Evolutionary conservation across 2,329 filamentous ascomycete species (phyloP), one percentile per base, ranked within the genome.

Genomic region (Paracamarosporium sp.): DNA sequence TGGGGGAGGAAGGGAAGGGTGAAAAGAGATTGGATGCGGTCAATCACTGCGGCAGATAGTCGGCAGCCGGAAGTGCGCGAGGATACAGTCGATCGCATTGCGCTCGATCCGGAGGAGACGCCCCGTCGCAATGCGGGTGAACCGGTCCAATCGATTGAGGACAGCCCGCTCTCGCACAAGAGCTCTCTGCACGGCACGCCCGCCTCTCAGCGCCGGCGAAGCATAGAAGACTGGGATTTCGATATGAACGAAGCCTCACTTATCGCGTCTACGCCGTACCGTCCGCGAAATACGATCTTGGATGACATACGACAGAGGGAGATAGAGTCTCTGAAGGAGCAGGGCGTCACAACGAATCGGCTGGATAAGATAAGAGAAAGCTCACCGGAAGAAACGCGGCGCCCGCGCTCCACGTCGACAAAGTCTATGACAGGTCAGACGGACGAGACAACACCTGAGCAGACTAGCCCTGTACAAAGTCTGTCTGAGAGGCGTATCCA

Each of bases 1-100:
- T 83, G 82, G 81, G 81, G 80, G n/a, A 68, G 79, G 53, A 82
- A 80, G 65, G 77, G 71, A 25, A 76, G 77, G 54, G 65, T 71
- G 9, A 73, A 67, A 44, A 71, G 72, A 24, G 72, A 79, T 59
- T 82, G 80, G 80, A 70, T 81, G 65, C 66, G 76, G n/a, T 67
- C 73, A 40, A 77, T 79, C 50, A 73, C 67, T 9, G 55, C 65
- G 15, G 69, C 70, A 2, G 65, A 68, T 17, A 73, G 60, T 56
- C 63, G 46, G 60, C 58, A 30, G 62, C 36, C 63, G 8, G 53
- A 66, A 22, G 53, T 52, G 52, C 64, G 60, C 50, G 68, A 72
- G 17, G 61, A 67, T 22, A 62, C 59, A 0, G 48, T 57, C 28
- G 53, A 66, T 27, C 46, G 46, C 5, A 8, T 30, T 17, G 60